Evolutionary conservation across 768 basidiomycete species (phyloP), one percentile per base, ranked within the genome.

Genomic region (Boletus sensibilis): DNA sequence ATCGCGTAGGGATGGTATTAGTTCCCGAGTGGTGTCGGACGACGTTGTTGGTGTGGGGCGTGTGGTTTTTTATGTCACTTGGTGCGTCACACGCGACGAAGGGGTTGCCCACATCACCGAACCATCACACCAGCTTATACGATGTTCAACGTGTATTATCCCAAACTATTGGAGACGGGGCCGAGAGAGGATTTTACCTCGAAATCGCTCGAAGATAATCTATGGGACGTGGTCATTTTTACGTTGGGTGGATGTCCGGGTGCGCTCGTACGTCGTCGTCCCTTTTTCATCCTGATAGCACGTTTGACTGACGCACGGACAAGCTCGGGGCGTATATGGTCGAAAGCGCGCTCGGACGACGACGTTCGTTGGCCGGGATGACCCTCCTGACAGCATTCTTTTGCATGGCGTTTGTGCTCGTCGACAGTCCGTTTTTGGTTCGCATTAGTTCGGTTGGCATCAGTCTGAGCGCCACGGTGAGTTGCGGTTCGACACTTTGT

Each of bases 71-170:
- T 1, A 88, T 92, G 83, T 80, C 88, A 1, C 77, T 93, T 18
- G 93, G 91, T 88, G 58, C 50, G 85, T 65, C 23, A 7, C 25
- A 65, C 13, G 46, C 12, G 21, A 39, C 35, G 1, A 7, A 6
- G 13, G 12, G 10, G 4, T 12, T 21, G 25, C 14, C 14, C 33
- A 34, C 34, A 12, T 52, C 38, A 51, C 50, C 11, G 0, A 31
- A 47, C 34, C 1, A n/a, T 38, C 25, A 29, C 21, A n/a, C 18
- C 43, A 90, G 89, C 84, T 0, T 93, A 86, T 64, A 94, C 91
- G 2, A 93, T 96, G 86, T 95, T 96, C 72, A 96, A 95, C 66
- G 91, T 94, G 27, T 96, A 84, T 67, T 79, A 94, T 20, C 94
- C 94, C 0, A 95, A 92, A 65, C 75, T 94, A 12, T 74, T 96